Percentiles rank a stretch among this genome's conserved stretches.
Conservation (phyloP, 305 asterid species). For the Solanum hybrid region DNA sequence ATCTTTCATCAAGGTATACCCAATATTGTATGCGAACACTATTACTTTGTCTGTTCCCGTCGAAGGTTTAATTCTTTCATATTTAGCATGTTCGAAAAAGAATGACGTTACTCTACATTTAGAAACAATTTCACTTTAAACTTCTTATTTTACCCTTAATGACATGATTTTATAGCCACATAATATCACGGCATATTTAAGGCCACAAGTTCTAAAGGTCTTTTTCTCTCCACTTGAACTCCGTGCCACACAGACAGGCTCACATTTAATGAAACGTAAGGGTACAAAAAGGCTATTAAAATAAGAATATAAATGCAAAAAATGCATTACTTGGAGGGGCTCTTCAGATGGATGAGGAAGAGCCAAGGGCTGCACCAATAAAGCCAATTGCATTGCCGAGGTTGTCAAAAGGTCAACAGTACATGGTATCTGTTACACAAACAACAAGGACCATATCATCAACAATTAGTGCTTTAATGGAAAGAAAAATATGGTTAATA, state of each 20-base stretch:
- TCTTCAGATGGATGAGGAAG: slow-evolving; percentile 98
- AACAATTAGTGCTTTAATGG: not conserved
- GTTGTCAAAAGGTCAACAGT: slow-evolving; percentile 91
- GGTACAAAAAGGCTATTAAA: not conserved
- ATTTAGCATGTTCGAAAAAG: not conserved
- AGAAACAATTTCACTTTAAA: not conserved
- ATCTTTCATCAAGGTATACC: not conserved
- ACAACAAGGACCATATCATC: slow-evolving; percentile 12
- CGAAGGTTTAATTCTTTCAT: not conserved
- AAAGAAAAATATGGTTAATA: not conserved
- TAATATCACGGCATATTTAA: not conserved
- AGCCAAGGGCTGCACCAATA: slow-evolving; percentile 97
- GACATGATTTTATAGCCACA: not conserved
- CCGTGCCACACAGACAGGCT: not conserved
- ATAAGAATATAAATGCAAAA: not conserved
- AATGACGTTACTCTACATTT: not conserved
- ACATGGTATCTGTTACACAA: slow-evolving; percentile 68
- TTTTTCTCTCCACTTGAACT: not conserved
- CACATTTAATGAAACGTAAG: not conserved
- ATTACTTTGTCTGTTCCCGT: not conserved
- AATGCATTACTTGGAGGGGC: slow-evolving; percentile 66
- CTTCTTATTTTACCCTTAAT: not conserved
- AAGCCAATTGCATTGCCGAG: slow-evolving; percentile 92
- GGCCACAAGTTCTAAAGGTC: not conserved
- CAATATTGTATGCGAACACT: not conserved